phyloP scores from a whole-genome alignment of 352 stramenopile species.

The Elongisporangium senticosum region DNA sequence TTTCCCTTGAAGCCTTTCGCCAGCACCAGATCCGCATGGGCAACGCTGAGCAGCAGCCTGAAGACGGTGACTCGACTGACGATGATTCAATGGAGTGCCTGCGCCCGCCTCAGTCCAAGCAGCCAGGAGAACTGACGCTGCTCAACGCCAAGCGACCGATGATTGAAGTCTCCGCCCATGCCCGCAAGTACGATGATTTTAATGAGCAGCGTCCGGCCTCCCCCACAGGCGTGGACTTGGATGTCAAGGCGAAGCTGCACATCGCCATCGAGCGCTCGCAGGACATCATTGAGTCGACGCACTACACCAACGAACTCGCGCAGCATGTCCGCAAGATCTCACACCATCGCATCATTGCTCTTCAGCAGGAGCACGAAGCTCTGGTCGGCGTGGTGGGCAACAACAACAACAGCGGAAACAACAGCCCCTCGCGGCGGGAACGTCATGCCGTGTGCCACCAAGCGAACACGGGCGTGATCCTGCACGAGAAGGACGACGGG shows the following conservation, averaged over 20 bases:
- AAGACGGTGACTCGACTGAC: conserved; percentile 33
- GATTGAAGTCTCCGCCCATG: conserved; percentile 9
- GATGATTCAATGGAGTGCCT: conserved; percentile 23
- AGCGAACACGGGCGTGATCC: neutral
- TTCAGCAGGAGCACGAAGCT: conserved; percentile 57
- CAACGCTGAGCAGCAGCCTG: conserved; percentile 26
- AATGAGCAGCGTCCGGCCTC: neutral
- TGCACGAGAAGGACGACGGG: conserved; percentile 2
- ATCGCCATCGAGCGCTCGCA: conserved; percentile 40
- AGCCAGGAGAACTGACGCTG: conserved; percentile 3
- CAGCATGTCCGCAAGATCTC: conserved; percentile 68
- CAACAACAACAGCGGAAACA: conserved; percentile 17
- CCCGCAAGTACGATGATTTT: conserved; percentile 1
- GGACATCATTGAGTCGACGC: conserved; percentile 56
- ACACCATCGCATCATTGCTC: conserved; percentile 50
- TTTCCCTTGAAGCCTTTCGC: conserved; percentile 73
- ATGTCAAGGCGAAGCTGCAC: conserved; percentile 35
- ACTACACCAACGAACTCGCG: conserved; percentile 60
- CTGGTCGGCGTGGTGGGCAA: conserved; percentile 22
- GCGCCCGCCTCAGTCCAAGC: neutral
- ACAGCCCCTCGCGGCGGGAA: conserved; percentile 2
- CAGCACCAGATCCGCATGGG: conserved; percentile 61
- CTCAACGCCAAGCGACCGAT: conserved; percentile 13
- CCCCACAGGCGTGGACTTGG: neutral
- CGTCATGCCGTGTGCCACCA: conserved; percentile 1